Conservation (phyloP, 2,329 filamentous ascomycete genomes). For the Neopestalotiopsis sp. region DNA sequence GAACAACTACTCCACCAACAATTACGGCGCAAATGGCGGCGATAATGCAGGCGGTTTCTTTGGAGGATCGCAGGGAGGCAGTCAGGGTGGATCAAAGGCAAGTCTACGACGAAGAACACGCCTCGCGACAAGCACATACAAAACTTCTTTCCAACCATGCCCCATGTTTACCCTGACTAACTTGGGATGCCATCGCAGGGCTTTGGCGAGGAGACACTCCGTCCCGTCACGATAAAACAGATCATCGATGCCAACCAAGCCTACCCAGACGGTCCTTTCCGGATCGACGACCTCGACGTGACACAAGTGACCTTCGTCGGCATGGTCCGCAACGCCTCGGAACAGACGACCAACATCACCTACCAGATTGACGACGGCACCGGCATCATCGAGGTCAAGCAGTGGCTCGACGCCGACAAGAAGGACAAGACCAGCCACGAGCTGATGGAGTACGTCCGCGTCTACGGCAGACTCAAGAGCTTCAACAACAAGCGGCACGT, state of each 20-base stretch:
- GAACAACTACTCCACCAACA: slow-evolving; percentile 16
- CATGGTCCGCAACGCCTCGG: slow-evolving; percentile 85
- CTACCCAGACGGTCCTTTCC: slow-evolving; percentile 76
- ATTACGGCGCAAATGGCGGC: slow-evolving; percentile 44
- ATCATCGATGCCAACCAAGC: slow-evolving; percentile 81
- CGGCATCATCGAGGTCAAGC: slow-evolving; percentile 87
- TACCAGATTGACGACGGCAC: slow-evolving; percentile 97
- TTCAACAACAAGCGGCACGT: slow-evolving; percentile 87
- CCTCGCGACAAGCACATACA: background rate
- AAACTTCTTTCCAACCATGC: background rate
- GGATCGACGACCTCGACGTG: slow-evolving; percentile 78
- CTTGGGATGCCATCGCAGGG: slow-evolving; percentile 43
- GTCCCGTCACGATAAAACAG: slow-evolving; percentile 95
- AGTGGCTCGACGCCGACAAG: slow-evolving; percentile 76
- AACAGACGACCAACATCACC: slow-evolving; percentile 89
- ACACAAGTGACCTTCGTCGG: slow-evolving; percentile 85
- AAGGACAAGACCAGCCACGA: slow-evolving; percentile 62
- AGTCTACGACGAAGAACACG: background rate
- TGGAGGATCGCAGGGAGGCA: slow-evolving; percentile 65
- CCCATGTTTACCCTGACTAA: background rate
- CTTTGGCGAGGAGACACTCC: slow-evolving; percentile 83
- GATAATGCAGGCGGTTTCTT: slow-evolving; percentile 66
- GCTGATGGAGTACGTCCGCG: slow-evolving; percentile 81
- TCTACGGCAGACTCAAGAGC: slow-evolving; percentile 82
- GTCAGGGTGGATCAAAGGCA: slow-evolving; percentile 47